phyloP scores from a whole-genome alignment of 2,329 filamentous ascomycete species.

The Lecanicillium sp. region DNA sequence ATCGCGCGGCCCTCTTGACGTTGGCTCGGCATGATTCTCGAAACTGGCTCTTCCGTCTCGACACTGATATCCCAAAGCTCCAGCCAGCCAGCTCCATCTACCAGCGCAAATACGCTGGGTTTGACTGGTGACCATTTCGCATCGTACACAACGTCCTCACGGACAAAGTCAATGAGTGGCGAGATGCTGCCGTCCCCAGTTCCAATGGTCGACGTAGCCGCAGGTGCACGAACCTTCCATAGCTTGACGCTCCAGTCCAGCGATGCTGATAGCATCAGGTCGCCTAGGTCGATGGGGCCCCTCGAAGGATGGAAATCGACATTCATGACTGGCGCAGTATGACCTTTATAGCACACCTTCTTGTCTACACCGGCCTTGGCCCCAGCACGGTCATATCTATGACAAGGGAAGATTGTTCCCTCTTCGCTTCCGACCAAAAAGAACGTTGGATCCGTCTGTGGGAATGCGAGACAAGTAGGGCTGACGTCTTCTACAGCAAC shows the following conservation, averaged over 20 bases:
- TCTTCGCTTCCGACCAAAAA: constrained; percentile 97
- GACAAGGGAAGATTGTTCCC: constrained; percentile 91
- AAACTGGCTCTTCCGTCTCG: constrained; percentile 86
- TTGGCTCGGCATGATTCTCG: constrained; percentile 65
- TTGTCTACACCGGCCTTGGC: constrained; percentile 94
- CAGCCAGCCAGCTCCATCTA: constrained; percentile 85
- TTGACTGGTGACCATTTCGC: constrained; percentile 91
- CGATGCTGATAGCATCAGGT: constrained; percentile 84
- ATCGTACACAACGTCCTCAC: constrained; percentile 96
- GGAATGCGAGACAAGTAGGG: constrained; percentile 91
- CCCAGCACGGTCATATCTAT: constrained; percentile 92
- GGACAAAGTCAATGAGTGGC: constrained; percentile 81
- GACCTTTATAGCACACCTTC: constrained; percentile 79
- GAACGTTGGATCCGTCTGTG: constrained; percentile 90
- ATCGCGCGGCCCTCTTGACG: constrained; percentile 59
- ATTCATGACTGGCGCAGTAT: constrained; percentile 91
- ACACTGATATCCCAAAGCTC: constrained; percentile 94
- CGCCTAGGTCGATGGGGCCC: constrained; percentile 88
- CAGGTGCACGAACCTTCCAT: constrained; percentile 85
- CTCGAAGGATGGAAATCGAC: constrained; percentile 91
- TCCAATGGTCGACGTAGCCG: constrained; percentile 57
- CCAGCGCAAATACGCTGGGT: constrained; percentile 87
- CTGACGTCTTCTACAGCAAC: constrained; percentile 78
- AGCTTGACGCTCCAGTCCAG: constrained; percentile 97
- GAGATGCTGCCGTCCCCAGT: constrained; percentile 47